Conservation (phyloP, 2,329 filamentous ascomycete genomes). For the Fusarium heterosporum region DNA sequence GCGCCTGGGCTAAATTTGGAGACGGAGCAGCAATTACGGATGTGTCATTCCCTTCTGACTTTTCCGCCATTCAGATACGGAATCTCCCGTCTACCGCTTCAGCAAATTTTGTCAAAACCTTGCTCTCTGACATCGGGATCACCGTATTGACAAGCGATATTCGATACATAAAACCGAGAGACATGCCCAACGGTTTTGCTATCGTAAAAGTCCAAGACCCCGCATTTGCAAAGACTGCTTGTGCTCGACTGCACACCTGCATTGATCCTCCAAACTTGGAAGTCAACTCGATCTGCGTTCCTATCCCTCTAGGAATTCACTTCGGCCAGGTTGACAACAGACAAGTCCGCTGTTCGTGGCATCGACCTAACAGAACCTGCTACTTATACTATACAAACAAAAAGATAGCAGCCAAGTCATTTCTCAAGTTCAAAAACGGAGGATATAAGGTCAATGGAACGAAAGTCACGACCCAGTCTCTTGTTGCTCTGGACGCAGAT, state of each 20-base stretch:
- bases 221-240: constrained; percentile 18
- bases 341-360: constrained; percentile 54
- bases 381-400: constrained; percentile 48
- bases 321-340: constrained; percentile 51
- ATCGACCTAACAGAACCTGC: constrained; percentile 46
- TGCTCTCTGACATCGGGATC: constrained; percentile 34
- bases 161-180: neutral
- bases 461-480: constrained; percentile 7
- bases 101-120: constrained; percentile 16
- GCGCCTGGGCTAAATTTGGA: constrained; percentile 49
- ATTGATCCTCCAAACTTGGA: neutral
- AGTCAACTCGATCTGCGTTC: neutral
- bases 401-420: constrained; percentile 36
- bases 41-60: constrained; percentile 51
- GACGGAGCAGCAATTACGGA: constrained; percentile 49
- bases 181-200: neutral
- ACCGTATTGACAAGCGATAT: neutral
- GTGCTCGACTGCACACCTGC: neutral
- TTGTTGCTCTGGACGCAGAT: neutral
- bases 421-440: constrained; percentile 37
- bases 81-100: constrained; percentile 44
- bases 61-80: constrained; percentile 51
- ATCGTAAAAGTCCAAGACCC: constrained; percentile 18
- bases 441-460: constrained; percentile 42
- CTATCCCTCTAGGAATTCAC: constrained; percentile 43